Base-by-base conservation (phyloP, 371 early-diverging fungal genomes). In the Antonospora locustae region DNA sequence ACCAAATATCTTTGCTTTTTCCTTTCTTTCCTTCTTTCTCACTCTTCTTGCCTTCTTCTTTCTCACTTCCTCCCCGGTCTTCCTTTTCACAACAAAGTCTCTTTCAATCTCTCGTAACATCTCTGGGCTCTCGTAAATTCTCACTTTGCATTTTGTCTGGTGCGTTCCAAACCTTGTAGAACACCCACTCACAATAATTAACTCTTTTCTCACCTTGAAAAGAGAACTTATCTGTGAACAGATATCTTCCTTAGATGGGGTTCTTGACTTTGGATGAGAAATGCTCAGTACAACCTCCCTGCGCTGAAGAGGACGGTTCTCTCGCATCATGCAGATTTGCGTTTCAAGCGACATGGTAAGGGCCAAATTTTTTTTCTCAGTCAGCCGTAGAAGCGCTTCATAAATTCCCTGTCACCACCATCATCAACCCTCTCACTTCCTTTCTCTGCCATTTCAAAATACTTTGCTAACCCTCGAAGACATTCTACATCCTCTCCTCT, bases 1-100 rank as follows among this genome's bases (percentile, higher is more conserved):
- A 46, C 71, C 71, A 56, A 67, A 65, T 34, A 65, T 65, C 63
- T 71, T 71, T 44, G 55, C 52, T 39, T 44, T 56, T 55, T 71
- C 67, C 57, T 63, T 68, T 51, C 68, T 64, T 24, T 61, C 65
- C 17, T 67, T 63, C 56, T 71, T 71, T 47, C 64, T 67, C 12
- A 60, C 23, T 34, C 58, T 67, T 49, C 71, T 65, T 5, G 63
- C 55, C 4, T 51, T 50, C 11, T 43, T 41, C 7, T 52, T 40
- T n/a, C n/a, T n/a, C 24, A 34, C 28, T 37, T 61, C 63, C 37
- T 67, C 63, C 27, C 63, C 64, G 12, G 59, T 65, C 2, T 61
- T 49, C 29, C 61, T 60, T n/a, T 51, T 50, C 0, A 68, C 45
- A 25, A 71, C 49, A 51, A 48, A 65, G 17, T 54, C 41, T 50